Evolutionary conservation across 73 alveolate genomes (phyloP).

Genomic region (Uronychia setigera): DNA sequence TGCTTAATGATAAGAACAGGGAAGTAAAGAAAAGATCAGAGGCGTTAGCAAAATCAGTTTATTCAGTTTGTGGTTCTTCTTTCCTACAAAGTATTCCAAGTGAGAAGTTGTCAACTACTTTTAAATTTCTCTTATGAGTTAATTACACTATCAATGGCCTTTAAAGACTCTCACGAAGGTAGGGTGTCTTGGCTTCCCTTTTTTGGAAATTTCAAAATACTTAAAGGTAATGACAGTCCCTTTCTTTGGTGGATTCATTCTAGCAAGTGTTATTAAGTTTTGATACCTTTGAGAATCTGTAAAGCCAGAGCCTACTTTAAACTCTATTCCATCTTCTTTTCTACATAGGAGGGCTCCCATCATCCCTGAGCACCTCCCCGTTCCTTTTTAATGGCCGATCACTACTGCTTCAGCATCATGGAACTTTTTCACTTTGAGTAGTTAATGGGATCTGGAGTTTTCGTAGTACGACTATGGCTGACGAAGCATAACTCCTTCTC

Average conservation of each 20-base stretch:
- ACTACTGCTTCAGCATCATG: slow-evolving; percentile 63
- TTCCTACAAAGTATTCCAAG: too few species aligned
- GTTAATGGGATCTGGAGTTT: slow-evolving; percentile 30
- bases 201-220: slow-evolving; percentile 45
- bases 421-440: slow-evolving; percentile 50
- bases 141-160: not conserved
- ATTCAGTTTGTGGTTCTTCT: too few species aligned
- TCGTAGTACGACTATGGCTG: slow-evolving; percentile 62
- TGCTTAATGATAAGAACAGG: too few species aligned
- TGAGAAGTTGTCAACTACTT: too few species aligned
- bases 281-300: slow-evolving; percentile 17
- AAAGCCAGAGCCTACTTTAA: slow-evolving; percentile 55
- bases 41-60: too few species aligned
- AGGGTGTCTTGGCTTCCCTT: slow-evolving; percentile 40
- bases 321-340: slow-evolving; percentile 7
- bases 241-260: slow-evolving; percentile 62
- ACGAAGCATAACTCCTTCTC: slow-evolving; percentile 69
- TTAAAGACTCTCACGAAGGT: slow-evolving; percentile 12
- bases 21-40: too few species aligned
- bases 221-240: slow-evolving; percentile 56
- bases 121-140: too few species aligned
- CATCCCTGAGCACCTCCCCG: slow-evolving; percentile 49
- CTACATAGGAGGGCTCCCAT: slow-evolving; percentile 51
- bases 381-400: slow-evolving; percentile 48
- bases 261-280: not conserved